phyloP scores from a whole-genome alignment of 805 yeast species.

The Starmerella geochares region DNA sequence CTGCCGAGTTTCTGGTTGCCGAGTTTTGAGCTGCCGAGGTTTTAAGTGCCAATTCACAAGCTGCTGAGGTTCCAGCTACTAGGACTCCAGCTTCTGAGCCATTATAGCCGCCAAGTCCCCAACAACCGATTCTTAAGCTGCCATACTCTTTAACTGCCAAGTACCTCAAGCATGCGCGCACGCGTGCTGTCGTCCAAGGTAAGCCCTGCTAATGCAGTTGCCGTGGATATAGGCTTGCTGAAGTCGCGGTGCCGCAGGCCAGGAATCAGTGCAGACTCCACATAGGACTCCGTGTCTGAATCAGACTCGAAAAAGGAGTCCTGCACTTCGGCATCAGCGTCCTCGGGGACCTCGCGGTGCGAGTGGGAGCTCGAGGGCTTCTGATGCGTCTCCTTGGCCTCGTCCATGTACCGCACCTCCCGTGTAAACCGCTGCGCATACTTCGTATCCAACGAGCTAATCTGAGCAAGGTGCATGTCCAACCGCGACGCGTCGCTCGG shows the following conservation, averaged over 20 bases:
- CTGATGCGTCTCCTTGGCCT: conserved; percentile 12
- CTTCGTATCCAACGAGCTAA: conserved; percentile 18
- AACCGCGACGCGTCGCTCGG: conserved; percentile 22
- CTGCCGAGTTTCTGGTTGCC: too few relatives aligned
- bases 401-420: conserved; percentile 17
- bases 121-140: too few relatives aligned
- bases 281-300: conserved; percentile 17
- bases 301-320: background rate
- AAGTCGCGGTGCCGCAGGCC: conserved; percentile 13
- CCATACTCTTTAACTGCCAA: background rate
- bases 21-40: too few relatives aligned
- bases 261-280: conserved; percentile 20
- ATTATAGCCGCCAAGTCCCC: too few relatives aligned
- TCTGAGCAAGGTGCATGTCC: conserved; percentile 22
- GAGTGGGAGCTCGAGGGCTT: background rate
- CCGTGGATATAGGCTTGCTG: conserved; percentile 18
- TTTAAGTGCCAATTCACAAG: too few relatives aligned
- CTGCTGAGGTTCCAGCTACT: too few relatives aligned
- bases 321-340: conserved; percentile 1
- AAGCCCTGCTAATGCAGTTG: conserved; percentile 11
- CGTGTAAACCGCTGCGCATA: conserved; percentile 19
- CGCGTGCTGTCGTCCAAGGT: conserved; percentile 9
- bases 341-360: conserved; percentile 8
- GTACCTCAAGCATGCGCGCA: conserved; percentile 6
- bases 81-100: too few relatives aligned